Evolutionary conservation across 2,329 filamentous ascomycete species (phyloP).

Genomic region (Tolypocladium tundrense): DNA sequence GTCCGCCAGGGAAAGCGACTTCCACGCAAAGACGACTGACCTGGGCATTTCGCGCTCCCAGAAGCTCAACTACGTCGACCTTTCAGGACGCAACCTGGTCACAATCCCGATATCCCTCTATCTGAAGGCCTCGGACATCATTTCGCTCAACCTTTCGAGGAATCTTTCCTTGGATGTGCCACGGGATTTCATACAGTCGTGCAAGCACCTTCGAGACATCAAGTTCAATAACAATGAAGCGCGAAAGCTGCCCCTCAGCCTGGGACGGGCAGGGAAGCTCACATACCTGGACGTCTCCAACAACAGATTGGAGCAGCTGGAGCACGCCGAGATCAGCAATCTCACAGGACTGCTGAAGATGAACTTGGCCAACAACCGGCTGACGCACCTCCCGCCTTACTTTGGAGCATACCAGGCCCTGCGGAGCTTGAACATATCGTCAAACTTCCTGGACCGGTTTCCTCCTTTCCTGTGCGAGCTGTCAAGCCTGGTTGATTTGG

Average conservation of each 20-base stretch:
- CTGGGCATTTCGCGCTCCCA: conserved; percentile 71
- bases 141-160: conserved; percentile 84
- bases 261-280: conserved; percentile 69
- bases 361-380: conserved; percentile 86
- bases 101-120: conserved; percentile 94
- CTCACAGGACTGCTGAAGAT: conserved; percentile 73
- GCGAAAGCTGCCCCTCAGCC: conserved; percentile 70
- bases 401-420: conserved; percentile 73
- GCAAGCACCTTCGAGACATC: conserved; percentile 84
- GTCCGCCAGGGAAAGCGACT: conserved; percentile 78
- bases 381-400: conserved; percentile 68
- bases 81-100: conserved; percentile 80
- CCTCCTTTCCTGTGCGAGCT: conserved; percentile 78
- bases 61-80: conserved; percentile 89
- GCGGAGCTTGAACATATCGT: conserved; percentile 82
- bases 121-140: conserved; percentile 83
- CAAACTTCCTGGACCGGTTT: conserved; percentile 80
- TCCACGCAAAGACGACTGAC: conserved; percentile 58
- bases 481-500: conserved; percentile 76
- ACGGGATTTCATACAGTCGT: conserved; percentile 92
- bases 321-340: conserved; percentile 70
- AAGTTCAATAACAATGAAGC: conserved; percentile 95
- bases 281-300: conserved; percentile 93
- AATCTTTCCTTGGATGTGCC: conserved; percentile 90
- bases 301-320: conserved; percentile 79